Evolutionary conservation across 345 rosid species (phyloP).

Genomic region (Carallia pectinifolia): DNA sequence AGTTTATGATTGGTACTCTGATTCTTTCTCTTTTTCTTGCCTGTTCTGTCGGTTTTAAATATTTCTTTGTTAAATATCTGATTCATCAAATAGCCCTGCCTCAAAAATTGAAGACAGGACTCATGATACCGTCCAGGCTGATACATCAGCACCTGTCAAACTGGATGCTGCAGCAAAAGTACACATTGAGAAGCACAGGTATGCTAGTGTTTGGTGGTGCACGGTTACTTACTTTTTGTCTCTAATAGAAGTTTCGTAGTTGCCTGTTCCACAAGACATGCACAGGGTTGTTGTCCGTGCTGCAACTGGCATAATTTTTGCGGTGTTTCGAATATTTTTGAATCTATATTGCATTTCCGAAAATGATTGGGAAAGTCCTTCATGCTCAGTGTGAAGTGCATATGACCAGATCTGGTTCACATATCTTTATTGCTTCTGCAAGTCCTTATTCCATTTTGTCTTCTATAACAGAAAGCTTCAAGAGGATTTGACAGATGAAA

Average conservation of each 20-base stretch:
- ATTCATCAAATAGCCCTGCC: constrained; percentile 42
- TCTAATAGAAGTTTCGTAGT: not conserved
- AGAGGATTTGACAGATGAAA: constrained; percentile 85
- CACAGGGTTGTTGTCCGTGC: not conserved
- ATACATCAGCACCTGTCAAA: constrained; percentile 52
- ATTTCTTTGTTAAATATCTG: constrained; percentile 5
- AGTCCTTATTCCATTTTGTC: not conserved
- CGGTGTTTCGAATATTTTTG: not conserved
- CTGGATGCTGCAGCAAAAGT: constrained; percentile 65
- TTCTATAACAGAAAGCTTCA: constrained; percentile 59
- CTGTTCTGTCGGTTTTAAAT: not conserved
- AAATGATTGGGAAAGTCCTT: not conserved
- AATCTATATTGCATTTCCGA: not conserved
- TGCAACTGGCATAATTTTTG: not conserved
- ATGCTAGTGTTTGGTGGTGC: not conserved
- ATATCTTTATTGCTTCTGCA: not conserved
- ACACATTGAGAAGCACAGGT: constrained; percentile 86
- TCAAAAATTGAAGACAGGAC: constrained; percentile 45
- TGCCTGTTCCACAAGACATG: not conserved
- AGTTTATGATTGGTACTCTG: not conserved
- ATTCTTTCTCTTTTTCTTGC: not conserved
- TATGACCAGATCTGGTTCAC: not conserved
- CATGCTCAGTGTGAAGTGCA: not conserved
- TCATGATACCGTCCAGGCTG: constrained; percentile 34
- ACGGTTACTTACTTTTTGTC: not conserved